Percentiles rank a stretch among this genome's conserved stretches.
Evolutionary conservation across 1,284 basidiomycete genomes (phyloP).

Genomic region (Malassezia sp.): DNA sequence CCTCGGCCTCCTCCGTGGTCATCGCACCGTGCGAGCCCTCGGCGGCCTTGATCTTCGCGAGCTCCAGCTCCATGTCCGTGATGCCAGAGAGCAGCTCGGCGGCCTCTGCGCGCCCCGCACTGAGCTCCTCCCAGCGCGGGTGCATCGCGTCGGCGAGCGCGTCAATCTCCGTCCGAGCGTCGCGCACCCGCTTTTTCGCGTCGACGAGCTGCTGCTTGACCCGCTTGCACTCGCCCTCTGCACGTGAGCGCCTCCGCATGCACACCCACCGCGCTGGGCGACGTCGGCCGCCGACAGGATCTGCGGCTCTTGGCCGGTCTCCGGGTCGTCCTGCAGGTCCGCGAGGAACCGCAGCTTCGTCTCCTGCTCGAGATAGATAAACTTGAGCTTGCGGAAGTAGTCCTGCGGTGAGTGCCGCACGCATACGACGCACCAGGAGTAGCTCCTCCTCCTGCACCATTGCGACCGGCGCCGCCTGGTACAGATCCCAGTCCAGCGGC

Average conservation of each 20-base stretch:
- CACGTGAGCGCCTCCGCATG: too few species aligned
- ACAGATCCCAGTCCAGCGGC: constrained; percentile 33
- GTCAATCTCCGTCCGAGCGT: constrained; percentile 27
- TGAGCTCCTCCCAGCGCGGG: constrained; percentile 25
- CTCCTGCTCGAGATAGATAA: constrained; percentile 40
- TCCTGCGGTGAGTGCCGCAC: constrained; percentile 10
- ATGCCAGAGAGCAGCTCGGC: constrained; percentile 27
- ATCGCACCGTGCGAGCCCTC: constrained; percentile 26
- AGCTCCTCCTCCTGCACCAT: constrained; percentile 29
- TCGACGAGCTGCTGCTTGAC: constrained; percentile 36
- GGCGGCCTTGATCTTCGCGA: constrained; percentile 31
- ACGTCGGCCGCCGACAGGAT: constrained; percentile 34
- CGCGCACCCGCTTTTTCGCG: constrained; percentile 30
- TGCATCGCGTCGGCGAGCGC: constrained; percentile 22
- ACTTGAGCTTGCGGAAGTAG: constrained; percentile 42
- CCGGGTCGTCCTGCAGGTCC: constrained; percentile 34
- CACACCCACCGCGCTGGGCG: constrained; percentile 19
- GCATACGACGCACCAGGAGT: too few species aligned
- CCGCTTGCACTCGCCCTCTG: constrained; percentile 23
- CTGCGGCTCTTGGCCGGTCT: constrained; percentile 34
- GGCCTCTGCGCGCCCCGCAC: constrained; percentile 22
- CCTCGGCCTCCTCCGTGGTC: constrained; percentile 31
- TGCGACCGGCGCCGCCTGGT: constrained; percentile 32
- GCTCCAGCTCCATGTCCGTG: constrained; percentile 35
- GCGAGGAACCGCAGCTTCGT: constrained; percentile 40